Percentiles rank a stretch among this genome's conserved stretches.
Evolutionary conservation across 2,329 filamentous ascomycete genomes (phyloP).

Genomic region (Aspergillus pseudotamarii): DNA sequence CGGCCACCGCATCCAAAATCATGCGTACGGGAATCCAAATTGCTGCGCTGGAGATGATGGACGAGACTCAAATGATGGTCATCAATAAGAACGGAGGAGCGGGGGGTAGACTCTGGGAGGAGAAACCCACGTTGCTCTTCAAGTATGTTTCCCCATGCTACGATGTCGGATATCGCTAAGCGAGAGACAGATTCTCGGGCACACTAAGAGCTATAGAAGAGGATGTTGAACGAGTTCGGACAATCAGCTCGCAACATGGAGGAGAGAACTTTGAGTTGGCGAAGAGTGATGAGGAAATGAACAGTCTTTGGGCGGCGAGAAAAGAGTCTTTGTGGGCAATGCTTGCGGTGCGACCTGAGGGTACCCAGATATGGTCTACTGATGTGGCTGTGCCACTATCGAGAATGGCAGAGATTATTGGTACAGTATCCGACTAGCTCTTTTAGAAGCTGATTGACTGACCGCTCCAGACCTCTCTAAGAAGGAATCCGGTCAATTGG

Average conservation of each 20-base stretch:
- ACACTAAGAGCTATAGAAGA: slow-evolving; percentile 72
- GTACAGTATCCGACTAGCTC: slow-evolving; percentile 26
- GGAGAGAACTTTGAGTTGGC: slow-evolving; percentile 52
- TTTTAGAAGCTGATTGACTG: not conserved
- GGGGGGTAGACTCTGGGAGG: slow-evolving; percentile 43
- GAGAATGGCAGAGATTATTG: slow-evolving; percentile 60
- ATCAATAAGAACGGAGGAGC: slow-evolving; percentile 65
- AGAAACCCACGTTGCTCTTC: slow-evolving; percentile 40
- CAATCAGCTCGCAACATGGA: slow-evolving; percentile 52
- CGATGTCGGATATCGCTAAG: not conserved
- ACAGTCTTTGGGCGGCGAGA: slow-evolving; percentile 58
- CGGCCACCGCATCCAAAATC: slow-evolving; percentile 62
- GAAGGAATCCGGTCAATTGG: slow-evolving; percentile 80
- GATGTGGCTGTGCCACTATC: slow-evolving; percentile 63
- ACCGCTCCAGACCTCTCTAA: slow-evolving; percentile 69
- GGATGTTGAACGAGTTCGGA: slow-evolving; percentile 69
- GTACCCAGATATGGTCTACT: slow-evolving; percentile 59
- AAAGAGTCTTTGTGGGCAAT: slow-evolving; percentile 62
- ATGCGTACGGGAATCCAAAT: slow-evolving; percentile 66
- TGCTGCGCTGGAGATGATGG: slow-evolving; percentile 60
- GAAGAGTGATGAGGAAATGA: slow-evolving; percentile 50
- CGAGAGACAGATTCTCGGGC: slow-evolving; percentile 59
- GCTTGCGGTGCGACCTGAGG: slow-evolving; percentile 54
- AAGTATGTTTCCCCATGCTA: slow-evolving; percentile 32
- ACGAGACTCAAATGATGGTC: slow-evolving; percentile 63